Evolutionary conservation across 257 asterid species (phyloP), one percentile per base, ranked within the genome.

Genomic region (Nemophila menziesii): DNA sequence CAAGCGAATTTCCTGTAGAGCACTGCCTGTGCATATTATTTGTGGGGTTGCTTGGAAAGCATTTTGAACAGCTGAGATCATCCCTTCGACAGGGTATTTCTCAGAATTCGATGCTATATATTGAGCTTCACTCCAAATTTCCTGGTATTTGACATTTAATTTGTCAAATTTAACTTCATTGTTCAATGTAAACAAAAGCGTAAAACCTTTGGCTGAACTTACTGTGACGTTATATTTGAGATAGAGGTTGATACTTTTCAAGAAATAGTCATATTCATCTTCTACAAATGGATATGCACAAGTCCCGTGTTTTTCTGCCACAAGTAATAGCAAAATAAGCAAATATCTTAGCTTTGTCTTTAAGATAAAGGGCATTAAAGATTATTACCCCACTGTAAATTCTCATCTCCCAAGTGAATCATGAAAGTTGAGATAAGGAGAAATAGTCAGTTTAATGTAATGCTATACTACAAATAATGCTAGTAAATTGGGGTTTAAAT

Each of bases 231-330:
- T 81, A 51, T 76, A 78, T 51, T 90, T 71, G 81, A 74, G 74
- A 62, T 76, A 90, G 12, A 77, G 34, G 58, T 81, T 79, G 56
- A 90, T 80, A 16, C 76, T 36, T 11, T 70, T 81, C 73, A 72
- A 37, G 55, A 90, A 90, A 68, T 78, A 90, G 20, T 22, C 66
- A 65, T 81, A 78, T 64, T 90, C 98, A 52, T 84, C 90, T 51
- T 72, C 75, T 12, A 75, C 56, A 52, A 77, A 81, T 46, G 87
- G 48, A 55, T 74, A 68, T 27, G 82, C 58, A 66, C 96, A 90
- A 24, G 98, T 90, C 68, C 98, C 98, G 45, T 90, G 96, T 48
- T 85, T 90, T 73, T 90, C 98, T 85, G 75, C 51, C 57, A 24
- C 43, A 53, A 49, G 57, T 26, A 19, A 44, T 14, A 16, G 20